A percentile compares a stretch with the other conserved stretches of the same genome.
phyloP scores from a whole-genome alignment of 1,284 basidiomycete genomes.

The Sporisorium reilianum region DNA sequence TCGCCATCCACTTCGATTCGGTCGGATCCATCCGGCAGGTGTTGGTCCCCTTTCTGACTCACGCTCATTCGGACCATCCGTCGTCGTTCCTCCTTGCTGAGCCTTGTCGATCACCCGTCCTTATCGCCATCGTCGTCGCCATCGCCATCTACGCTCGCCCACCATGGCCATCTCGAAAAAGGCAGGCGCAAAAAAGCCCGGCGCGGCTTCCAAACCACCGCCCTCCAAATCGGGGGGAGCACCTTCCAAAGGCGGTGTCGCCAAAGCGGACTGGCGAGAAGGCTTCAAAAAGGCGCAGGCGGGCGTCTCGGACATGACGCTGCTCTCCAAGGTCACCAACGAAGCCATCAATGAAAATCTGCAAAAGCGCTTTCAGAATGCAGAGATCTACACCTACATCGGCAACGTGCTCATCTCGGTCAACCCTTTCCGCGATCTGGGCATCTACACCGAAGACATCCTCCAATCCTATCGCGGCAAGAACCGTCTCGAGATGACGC shows the following conservation, averaged over 20 bases:
- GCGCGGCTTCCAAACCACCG: slow-evolving; percentile 54
- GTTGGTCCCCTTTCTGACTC: neutral
- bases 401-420: slow-evolving; percentile 97
- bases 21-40: slow-evolving; percentile 22
- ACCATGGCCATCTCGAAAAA: slow-evolving; percentile 68
- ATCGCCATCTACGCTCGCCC: neutral
- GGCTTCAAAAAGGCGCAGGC: slow-evolving; percentile 73
- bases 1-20: slow-evolving; percentile 7
- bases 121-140: neutral
- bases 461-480: slow-evolving; percentile 92
- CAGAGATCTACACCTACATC: slow-evolving; percentile 99
- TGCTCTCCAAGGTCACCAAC: slow-evolving; percentile 96
- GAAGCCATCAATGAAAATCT: slow-evolving; percentile 98
- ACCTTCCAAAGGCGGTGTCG: slow-evolving; percentile 62
- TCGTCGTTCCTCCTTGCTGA: neutral
- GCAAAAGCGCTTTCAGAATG: slow-evolving; percentile 91
- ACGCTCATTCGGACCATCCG: neutral
- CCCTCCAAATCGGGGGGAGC: slow-evolving; percentile 38
- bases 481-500: slow-evolving; percentile 97
- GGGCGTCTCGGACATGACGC: slow-evolving; percentile 98
- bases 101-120: slow-evolving; percentile 1
- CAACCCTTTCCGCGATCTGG: slow-evolving; percentile 92
- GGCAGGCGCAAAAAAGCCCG: slow-evolving; percentile 61
- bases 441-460: slow-evolving; percentile 90
- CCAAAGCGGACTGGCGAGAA: slow-evolving; percentile 68